Evolutionary conservation across 1,139 yeast genomes (phyloP), one percentile per base, ranked within the genome.

Genomic region (Saccharomyces hybrid): DNA sequence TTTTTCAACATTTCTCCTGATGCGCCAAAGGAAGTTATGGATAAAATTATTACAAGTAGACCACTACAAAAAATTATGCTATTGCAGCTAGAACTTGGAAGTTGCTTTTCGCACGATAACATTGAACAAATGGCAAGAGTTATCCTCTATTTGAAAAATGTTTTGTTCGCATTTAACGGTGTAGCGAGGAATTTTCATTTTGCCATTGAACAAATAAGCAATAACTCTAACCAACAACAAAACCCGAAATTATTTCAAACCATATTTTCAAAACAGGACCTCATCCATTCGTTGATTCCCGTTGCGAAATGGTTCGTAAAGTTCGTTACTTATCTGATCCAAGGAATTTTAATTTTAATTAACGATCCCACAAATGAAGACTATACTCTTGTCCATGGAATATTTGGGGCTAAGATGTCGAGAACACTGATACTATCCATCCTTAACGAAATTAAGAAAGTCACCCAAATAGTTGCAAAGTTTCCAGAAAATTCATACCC

Each of bases 121-220:
- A 61, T 68, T 14, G 63, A 68, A 47, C 61, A 63, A 38, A 67
- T 70, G 68, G 70, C 71, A 8, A 63, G 71, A 49, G 60, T 67
- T 8, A 59, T 67, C 2, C 57, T 70, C 57, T 64, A 64, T 34
- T 52, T 69, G 50, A 66, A 71, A 54, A 69, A 69, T 54, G 69
- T 68, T 7, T 58, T 65, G 26, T 67, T 70, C 55, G 71, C 73
- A 11, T 67, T 70, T 49, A 67, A 66, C 50, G 72, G 72, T 27
- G 73, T 70, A 9, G 65, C 71, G 14, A 60, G 72, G 16, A 70
- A 69, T 52, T 61, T 69, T 14, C 72, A 69, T 51, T 68, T 68
- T 55, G 71, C 71, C 16, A 64, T 66, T n/a, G 69, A 67, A 52
- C 70, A 66, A 54, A 52, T 68, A 52, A 64, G 57, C 46, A 46